Conservation (phyloP, 345 rosid species). For the Microthlaspi erraticum region DNA sequence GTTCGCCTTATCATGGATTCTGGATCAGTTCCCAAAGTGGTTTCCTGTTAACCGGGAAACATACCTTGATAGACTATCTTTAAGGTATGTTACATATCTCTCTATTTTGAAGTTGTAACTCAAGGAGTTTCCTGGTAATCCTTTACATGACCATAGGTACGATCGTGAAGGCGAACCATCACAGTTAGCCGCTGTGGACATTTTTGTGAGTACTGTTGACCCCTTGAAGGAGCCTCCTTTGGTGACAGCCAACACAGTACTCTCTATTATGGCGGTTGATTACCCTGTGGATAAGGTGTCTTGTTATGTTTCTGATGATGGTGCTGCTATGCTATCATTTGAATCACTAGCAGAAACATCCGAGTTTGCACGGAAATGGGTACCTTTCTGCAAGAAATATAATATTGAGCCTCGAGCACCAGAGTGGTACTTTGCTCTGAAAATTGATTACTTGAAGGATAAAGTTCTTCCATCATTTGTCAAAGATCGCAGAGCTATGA, state of each 20-base stretch:
- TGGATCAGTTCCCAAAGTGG: slow-evolving; percentile 98
- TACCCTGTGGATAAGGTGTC: slow-evolving; percentile 96
- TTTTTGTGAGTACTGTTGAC: slow-evolving; percentile 96
- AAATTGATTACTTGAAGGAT: slow-evolving; percentile 91
- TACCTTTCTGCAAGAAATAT: slow-evolving; percentile 86
- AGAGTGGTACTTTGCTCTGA: slow-evolving; percentile 86
- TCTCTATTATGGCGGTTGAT: slow-evolving; percentile 91
- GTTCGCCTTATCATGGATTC: slow-evolving; percentile 96
- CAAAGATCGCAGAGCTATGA: slow-evolving; percentile 97
- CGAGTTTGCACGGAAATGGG: slow-evolving; percentile 96
- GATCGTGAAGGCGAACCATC: slow-evolving; percentile 93
- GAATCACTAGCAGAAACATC: slow-evolving; percentile 91
- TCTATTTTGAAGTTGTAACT: slow-evolving; percentile 11
- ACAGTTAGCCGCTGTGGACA: slow-evolving; percentile 87
- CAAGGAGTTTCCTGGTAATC: not conserved
- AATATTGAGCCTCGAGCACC: slow-evolving; percentile 95
- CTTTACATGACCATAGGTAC: slow-evolving; percentile 44
- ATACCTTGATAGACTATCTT: slow-evolving; percentile 87
- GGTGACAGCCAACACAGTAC: slow-evolving; percentile 91
- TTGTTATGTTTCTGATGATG: slow-evolving; percentile 94
- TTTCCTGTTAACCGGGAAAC: slow-evolving; percentile 93
- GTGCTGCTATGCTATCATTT: slow-evolving; percentile 94
- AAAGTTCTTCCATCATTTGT: slow-evolving; percentile 93
- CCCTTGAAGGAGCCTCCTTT: slow-evolving; percentile 97
- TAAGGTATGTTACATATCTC: slow-evolving; percentile 60